Conservation (phyloP, 2,329 filamentous ascomycete species). For the Hymenoscyphus albidus region DNA sequence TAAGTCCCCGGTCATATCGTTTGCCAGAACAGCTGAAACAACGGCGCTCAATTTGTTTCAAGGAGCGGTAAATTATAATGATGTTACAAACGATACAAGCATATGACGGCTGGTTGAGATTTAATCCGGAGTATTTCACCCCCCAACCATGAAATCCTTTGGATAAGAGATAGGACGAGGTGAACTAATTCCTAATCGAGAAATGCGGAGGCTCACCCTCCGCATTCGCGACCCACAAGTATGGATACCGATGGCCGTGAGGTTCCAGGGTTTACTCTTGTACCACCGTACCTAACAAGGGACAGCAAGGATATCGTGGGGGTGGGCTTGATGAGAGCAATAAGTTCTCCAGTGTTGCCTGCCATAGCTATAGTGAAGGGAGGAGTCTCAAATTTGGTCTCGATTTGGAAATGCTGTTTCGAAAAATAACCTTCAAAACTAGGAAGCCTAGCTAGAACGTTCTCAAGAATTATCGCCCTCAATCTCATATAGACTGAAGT, state of each 20-base stretch:
- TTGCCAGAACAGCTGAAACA: background rate
- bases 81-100: background rate
- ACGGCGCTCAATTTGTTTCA: background rate
- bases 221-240: background rate
- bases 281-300: background rate
- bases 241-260: background rate
- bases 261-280: background rate
- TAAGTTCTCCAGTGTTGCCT: background rate
- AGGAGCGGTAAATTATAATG: background rate
- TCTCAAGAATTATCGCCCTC: background rate
- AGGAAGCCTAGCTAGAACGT: background rate
- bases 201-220: background rate
- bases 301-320: background rate
- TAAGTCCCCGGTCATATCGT: too few species aligned
- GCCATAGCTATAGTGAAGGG: too few species aligned
- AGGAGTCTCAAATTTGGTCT: too few species aligned
- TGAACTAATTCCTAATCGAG: background rate
- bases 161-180: background rate
- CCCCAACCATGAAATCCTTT: background rate
- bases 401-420: background rate
- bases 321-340: background rate
- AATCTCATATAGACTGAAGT: too few species aligned
- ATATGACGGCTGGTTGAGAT: background rate
- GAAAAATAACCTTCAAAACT: background rate
- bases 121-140: background rate